These are phyloP conservation scores for Plectosphaerella plurivora DNA, from an alignment of 2,329 filamentous ascomycete species.

Conservation along the genomic window DNA sequence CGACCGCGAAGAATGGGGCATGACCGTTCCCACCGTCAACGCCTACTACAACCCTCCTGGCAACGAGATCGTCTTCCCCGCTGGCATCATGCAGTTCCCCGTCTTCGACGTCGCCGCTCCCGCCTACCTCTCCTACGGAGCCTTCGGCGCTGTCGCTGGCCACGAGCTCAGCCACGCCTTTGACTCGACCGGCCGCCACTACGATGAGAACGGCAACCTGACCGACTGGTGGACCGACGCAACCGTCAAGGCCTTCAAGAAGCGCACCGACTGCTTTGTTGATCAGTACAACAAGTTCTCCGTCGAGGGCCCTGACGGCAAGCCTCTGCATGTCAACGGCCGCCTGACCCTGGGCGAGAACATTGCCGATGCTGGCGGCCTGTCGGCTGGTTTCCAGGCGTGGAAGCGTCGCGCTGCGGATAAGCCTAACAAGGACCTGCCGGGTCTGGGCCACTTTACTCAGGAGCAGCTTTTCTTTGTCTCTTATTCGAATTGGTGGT, in stretches of 20 bases:
- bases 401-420: conserved; percentile 57
- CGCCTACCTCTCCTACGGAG: conserved; percentile 63
- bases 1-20: conserved; percentile 55
- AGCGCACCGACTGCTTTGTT: conserved; percentile 60
- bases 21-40: conserved; percentile 59
- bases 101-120: conserved; percentile 60
- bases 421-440: conserved; percentile 48
- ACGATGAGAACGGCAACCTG: conserved; percentile 60
- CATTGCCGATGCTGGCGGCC: conserved; percentile 65
- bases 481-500: conserved; percentile 62
- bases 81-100: conserved; percentile 66
- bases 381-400: conserved; percentile 58
- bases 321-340: conserved; percentile 58
- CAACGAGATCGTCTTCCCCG: conserved; percentile 68
- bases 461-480: conserved; percentile 70
- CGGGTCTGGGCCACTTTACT: conserved; percentile 57
- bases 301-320: conserved; percentile 49
- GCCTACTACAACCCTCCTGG: conserved; percentile 60
- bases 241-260: conserved; percentile 53
- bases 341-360: conserved; percentile 63
- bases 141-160: conserved; percentile 61
- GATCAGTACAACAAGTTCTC: conserved; percentile 63
- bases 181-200: conserved; percentile 61
- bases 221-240: conserved; percentile 63
- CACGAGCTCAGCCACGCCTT: conserved; percentile 70